Percentiles rank a stretch among this genome's conserved stretches.
These are phyloP conservation scores for Sugiyamaella pinicola DNA, from an alignment of 1,139 yeast species.

Conservation along the genomic window DNA sequence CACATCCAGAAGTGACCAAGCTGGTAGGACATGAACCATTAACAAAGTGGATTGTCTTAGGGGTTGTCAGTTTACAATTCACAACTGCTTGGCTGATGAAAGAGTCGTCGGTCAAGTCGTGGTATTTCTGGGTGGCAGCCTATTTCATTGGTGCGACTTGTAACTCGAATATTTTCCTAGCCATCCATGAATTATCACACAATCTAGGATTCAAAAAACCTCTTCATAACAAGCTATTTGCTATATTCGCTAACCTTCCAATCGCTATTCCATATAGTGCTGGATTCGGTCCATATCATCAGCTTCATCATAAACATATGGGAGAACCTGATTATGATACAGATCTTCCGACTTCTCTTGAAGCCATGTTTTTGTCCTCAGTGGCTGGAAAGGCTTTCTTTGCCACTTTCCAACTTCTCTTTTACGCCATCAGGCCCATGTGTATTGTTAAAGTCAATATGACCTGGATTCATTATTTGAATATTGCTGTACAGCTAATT, in stretches of 20 bases:
- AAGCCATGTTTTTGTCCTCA: constrained; percentile 71
- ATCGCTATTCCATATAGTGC: constrained; percentile 91
- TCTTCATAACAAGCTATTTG: constrained; percentile 70
- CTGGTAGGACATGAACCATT: constrained; percentile 84
- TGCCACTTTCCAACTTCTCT: constrained; percentile 85
- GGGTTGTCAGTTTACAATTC: constrained; percentile 68
- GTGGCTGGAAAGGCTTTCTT: constrained; percentile 87
- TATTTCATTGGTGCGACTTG: constrained; percentile 85
- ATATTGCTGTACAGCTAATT: constrained; percentile 60
- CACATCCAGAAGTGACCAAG: constrained; percentile 77
- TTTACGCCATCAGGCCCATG: constrained; percentile 89
- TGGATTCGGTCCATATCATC: constrained; percentile 89
- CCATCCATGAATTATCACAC: constrained; percentile 86
- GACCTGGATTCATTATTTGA: constrained; percentile 72
- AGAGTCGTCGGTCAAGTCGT: constrained; percentile 55
- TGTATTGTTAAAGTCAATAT: constrained; percentile 74
- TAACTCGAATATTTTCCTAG: constrained; percentile 79
- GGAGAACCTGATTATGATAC: constrained; percentile 89
- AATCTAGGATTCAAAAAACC: constrained; percentile 84
- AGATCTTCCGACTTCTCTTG: constrained; percentile 79
- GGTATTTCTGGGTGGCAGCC: constrained; percentile 62
- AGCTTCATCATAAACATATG: constrained; percentile 83
- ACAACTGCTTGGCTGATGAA: constrained; percentile 61
- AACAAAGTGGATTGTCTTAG: constrained; percentile 72
- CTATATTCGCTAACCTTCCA: constrained; percentile 78